Conservation (phyloP, 805 yeast species). For the Kluyveromyces lactis region DNA sequence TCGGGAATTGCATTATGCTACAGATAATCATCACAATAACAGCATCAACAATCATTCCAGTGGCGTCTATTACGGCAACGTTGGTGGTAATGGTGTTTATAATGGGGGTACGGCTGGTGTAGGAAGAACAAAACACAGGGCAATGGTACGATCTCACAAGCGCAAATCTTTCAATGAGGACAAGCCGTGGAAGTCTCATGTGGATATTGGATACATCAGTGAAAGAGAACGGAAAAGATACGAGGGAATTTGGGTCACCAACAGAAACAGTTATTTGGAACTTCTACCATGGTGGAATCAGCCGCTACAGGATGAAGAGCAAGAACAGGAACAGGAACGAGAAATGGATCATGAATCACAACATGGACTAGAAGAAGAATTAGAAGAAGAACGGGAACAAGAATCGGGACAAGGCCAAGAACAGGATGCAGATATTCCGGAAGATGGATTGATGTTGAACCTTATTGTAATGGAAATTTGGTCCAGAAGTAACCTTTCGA, state of each 20-base stretch:
- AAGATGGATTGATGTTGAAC: conserved; percentile 30
- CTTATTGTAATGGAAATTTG: conserved; percentile 69
- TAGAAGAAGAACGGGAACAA: neutral
- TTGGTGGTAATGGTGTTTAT: too few species aligned
- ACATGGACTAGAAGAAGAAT: neutral
- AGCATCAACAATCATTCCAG: too few species aligned
- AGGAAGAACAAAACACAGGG: conserved; percentile 5
- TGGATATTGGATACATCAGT: conserved; percentile 42
- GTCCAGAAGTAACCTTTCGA: conserved; percentile 67
- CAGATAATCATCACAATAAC: neutral
- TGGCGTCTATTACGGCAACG: too few species aligned
- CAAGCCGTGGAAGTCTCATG: conserved; percentile 91
- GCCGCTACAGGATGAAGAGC: conserved; percentile 13
- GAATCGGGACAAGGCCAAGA: conserved; percentile 7
- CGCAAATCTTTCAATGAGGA: conserved; percentile 62
- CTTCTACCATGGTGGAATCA: conserved; percentile 27
- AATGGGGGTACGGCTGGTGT: too few species aligned
- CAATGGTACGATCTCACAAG: conserved; percentile 2
- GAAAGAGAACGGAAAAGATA: conserved; percentile 76
- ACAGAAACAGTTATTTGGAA: conserved; percentile 56
- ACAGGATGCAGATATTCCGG: conserved; percentile 12
- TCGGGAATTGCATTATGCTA: neutral
- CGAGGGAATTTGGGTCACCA: conserved; percentile 91
- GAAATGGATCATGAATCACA: too few species aligned
- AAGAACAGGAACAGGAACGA: neutral